phyloP scores from a whole-genome alignment of 2,329 filamentous ascomycete genomes.

The Grosmannia huntii region DNA sequence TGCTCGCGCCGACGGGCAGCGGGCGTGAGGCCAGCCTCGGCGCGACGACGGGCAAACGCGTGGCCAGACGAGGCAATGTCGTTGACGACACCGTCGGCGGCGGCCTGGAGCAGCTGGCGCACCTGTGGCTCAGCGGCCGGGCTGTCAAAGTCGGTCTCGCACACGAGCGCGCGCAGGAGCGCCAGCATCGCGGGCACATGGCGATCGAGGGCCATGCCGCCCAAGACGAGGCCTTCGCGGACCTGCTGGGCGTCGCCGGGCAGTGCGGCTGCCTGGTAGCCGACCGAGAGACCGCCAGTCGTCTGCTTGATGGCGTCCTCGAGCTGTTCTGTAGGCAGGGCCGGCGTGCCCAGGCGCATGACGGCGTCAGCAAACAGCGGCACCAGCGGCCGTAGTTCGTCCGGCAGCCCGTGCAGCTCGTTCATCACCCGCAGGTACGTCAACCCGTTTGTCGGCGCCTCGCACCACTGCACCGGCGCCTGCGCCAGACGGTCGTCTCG shows the following conservation, averaged over 20 bases:
- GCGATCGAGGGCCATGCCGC: conserved; percentile 76
- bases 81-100: conserved; percentile 81
- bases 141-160: conserved; percentile 83
- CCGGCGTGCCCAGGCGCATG: conserved; percentile 82
- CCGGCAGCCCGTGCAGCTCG: conserved; percentile 62
- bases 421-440: conserved; percentile 93
- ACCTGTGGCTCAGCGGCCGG: conserved; percentile 71
- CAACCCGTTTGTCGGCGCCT: conserved; percentile 86
- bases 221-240: conserved; percentile 71
- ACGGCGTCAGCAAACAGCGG: conserved; percentile 86
- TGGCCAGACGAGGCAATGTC: conserved; percentile 86
- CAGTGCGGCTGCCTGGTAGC: conserved; percentile 70
- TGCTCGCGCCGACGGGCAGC: conserved; percentile 67
- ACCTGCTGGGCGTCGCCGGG: conserved; percentile 58
- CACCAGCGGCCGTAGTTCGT: conserved; percentile 71
- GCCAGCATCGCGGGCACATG: conserved; percentile 89
- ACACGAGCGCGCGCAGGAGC: conserved; percentile 64
- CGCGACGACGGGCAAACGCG: conserved; percentile 70
- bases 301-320: conserved; percentile 95
- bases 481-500: conserved; percentile 42
- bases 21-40: conserved; percentile 65
- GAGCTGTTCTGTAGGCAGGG: conserved; percentile 82
- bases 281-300: conserved; percentile 78
- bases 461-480: conserved; percentile 55
- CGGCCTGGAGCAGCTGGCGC: conserved; percentile 72